Evolutionary conservation across 345 rosid species (phyloP), one percentile per base, ranked within the genome.

Genomic region (Clarkia xantiana): DNA sequence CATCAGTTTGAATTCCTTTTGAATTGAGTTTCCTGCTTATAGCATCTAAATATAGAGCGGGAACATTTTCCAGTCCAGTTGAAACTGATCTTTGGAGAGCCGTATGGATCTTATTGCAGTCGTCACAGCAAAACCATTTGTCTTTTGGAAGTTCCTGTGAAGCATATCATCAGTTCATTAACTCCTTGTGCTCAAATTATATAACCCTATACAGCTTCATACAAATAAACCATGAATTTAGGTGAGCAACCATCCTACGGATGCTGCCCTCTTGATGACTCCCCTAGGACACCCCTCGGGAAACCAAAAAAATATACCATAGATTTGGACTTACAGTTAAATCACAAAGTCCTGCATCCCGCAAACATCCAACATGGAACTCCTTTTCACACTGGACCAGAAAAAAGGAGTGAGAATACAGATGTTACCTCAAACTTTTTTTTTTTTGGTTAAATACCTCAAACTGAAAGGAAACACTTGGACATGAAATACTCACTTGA

Each of bases 71-170:
- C 36, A 71, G 63, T 56, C 95, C 88, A 61, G 29, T 49, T 5
- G 79, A 72, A 71, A 87, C 84, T 62, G 71, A 74, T 59, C 53
- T 72, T 71, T 76, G 79, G 49, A 93, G 53, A 57, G 71, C 75
- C 39, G 20, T 54, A 61, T 82, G 73, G 60, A 87, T 87, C 65
- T 69, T 68, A 43, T 65, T 70, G 75, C 99, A 93, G 60, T 77
- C 88, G 51, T 72, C 72, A 61, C 88, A 75, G 53, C 99, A 93
- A 67, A 86, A 87, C 99, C 99, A 87, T 53, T 77, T 77, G 29
- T 68, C 87, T 57, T 66, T 64, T 17, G 99, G 96, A 51, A 93
- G 66, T 73, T 75, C 96, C 99, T 93, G 69, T 19, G 12, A 44
- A 20, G 47, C 12, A 71, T 42, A 20, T 60, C 13, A 14, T 20